Evolutionary conservation across 306 rosid genomes (phyloP), one percentile per base, ranked within the genome.

Genomic region (Quercus alba): DNA sequence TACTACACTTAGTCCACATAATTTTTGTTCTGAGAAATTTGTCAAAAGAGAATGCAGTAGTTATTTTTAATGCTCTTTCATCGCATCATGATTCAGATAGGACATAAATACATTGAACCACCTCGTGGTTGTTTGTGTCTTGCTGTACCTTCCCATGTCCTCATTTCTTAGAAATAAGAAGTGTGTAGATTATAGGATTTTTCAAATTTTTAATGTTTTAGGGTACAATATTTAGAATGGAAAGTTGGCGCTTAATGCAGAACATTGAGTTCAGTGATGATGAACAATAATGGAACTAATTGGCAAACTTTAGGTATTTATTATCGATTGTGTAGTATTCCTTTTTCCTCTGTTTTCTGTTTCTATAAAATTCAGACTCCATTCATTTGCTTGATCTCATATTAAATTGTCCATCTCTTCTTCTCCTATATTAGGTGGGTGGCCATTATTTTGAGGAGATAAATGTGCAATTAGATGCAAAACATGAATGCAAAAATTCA

Each of bases 371-470:
- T 74, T 69, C 12, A 31, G 31, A 56, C 15, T 41, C 56, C 33
- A 4, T 35, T 73, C 19, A 14, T 49, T 5, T 19, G 56, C 76
- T 85, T 20, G 70, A 38, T 20, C 28, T 1, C 3, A 5, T 56
- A 33, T 70, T 20, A 41, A 61, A 82, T 26, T 63, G 18, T 62
- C 75, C 72, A 31, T 61, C 62, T 21, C 49, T 25, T 58, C 13
- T 54, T 63, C 55, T 82, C 54, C 46, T 78, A 11, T 76, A 81
- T 85, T 84, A 95, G 99, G 99, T 95, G n/a, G 94, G 85, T 67
- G 99, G 98, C 25, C 99, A 95, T 86, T 95, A 95, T 81, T 95
- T 95, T 89, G 99, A 95, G 83, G 98, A 95, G 84, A 98, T 98
- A 79, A 95, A 95, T 85, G 99, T 89, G 81, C 98, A 93, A 83